A percentile compares a stretch with the other conserved stretches of the same genome.
phyloP scores from a whole-genome alignment of 148 eudicot genomes.

The Nepenthes gracilis region DNA sequence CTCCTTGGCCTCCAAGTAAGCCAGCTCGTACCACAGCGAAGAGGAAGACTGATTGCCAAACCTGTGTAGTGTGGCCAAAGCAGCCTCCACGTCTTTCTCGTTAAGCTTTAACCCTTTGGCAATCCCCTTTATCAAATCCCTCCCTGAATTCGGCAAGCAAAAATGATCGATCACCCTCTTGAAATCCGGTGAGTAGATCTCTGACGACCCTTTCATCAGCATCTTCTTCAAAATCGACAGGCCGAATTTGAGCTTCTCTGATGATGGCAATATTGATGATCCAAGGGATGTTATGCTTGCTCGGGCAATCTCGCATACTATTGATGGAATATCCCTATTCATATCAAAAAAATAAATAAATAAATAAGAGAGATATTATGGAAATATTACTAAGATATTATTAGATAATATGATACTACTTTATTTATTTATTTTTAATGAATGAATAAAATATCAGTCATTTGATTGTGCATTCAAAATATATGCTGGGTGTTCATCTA shows the following conservation, averaged over 20 bases:
- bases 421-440: too few species aligned
- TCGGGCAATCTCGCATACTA: conserved; percentile 36
- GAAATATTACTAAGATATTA: too few species aligned
- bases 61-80: conserved; percentile 62
- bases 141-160: conserved; percentile 58
- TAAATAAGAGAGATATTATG: too few species aligned
- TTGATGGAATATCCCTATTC: conserved; percentile 43
- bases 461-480: too few species aligned
- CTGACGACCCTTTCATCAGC: conserved; percentile 24
- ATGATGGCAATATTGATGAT: conserved; percentile 25
- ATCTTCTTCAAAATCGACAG: conserved; percentile 27
- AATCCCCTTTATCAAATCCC: conserved; percentile 36
- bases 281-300: conserved; percentile 37
- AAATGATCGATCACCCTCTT: conserved; percentile 43
- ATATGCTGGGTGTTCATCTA: too few species aligned
- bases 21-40: conserved; percentile 76
- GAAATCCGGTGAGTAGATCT: conserved; percentile 50
- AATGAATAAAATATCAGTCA: too few species aligned
- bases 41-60: conserved; percentile 81
- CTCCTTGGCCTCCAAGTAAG: conserved; percentile 61
- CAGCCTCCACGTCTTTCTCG: conserved; percentile 64
- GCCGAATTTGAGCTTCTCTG: conserved; percentile 27
- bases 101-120: conserved; percentile 57
- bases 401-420: too few species aligned
- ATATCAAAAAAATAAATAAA: not conserved